Evolutionary conservation across 768 basidiomycete species (phyloP), one percentile per base, ranked within the genome.

Genomic region (Xerocomus potaroensis): DNA sequence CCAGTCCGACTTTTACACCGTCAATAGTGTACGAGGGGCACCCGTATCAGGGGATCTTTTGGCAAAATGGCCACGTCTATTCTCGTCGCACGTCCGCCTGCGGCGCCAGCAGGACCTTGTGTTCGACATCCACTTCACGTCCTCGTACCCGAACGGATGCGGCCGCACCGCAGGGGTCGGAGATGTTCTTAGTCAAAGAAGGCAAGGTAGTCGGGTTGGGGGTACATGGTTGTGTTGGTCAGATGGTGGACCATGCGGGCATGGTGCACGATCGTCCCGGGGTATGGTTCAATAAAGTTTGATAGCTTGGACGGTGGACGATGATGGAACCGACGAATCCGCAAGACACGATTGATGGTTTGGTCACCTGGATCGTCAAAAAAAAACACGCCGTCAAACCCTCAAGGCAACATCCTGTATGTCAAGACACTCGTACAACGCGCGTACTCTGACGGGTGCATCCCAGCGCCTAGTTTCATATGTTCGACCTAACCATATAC

Each of bases 31-130:
- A 27, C 6, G 6, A 5, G 26, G 26, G 6, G 14, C 23, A 21
- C 30, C 42, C 7, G 43, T 15, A n/a, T 23, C 14, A 14, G 26
- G 24, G 4, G 57, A 63, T 16, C 57, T 72, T 6, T 55, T 68
- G 46, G 63, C 63, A 0, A 56, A 49, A 14, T 70, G 69, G 63
- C 58, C 64, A 3, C 65, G 63, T 11, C 22, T 64, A 24, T 72
- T 66, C 67, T 56, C 63, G 0, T 64, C 69, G n/a, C 73, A 76
- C 50, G 30, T 72, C 15, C 68, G 70, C 5, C 40, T 70, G 43
- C 45, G 33, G 15, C 57, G 55, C 44, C 19, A 27, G 29, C 45
- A 49, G 21, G 63, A 49, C 9, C 26, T 54, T 9, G 30, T 45
- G 7, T 71, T 68, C 45, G 35, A 35, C 0, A 27, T 63, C 26